Evolutionary conservation across 345 rosid genomes (phyloP), one percentile per base, ranked within the genome.

Genomic region (Pugionium cornutum): DNA sequence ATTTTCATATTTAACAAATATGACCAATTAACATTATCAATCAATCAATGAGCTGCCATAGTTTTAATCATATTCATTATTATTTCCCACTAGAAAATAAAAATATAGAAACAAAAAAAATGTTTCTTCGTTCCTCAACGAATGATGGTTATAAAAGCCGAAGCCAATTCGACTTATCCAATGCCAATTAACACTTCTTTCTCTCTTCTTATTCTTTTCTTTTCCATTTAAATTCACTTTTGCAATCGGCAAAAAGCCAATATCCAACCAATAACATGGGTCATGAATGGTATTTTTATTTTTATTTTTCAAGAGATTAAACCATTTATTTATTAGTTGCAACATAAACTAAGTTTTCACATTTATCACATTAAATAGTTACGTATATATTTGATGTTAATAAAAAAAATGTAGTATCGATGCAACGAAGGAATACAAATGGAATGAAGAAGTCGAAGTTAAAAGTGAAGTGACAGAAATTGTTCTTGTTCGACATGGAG

Each of bases 401-500:
- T 18, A 18, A 18, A 18, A 8, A 29, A 72, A 57, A 41, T 58
- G 62, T 45, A 73, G 76, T 48, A 52, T 58, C 41, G 8, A 59
- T 58, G 76, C 56, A 36, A 11, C 33, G 9, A 66, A 31, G 54
- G 71, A 65, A 61, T 72, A 33, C 47, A 64, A 72, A 30, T 65
- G 70, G 65, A 52, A n/a, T 31, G 67, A 73, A 1, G 72, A 72
- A 45, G 68, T 70, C 11, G 37, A 53, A 55, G 62, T n/a, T 31
- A 64, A 49, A 51, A 65, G 53, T 61, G 68, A 47, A 39, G 63
- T 67, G 45, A 74, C 77, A 40, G 64, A 74, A 64, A 74, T 74
- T 32, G 73, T 74, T 60, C 77, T 74, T 74, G 77, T 74, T 61
- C 77, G 77, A 25, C 77, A 74, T 61, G 77, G 77, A 54, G 77